Base-by-base conservation (phyloP, 495 filamentous ascomycete genomes). In the Aspergillus incahuasiensis region DNA sequence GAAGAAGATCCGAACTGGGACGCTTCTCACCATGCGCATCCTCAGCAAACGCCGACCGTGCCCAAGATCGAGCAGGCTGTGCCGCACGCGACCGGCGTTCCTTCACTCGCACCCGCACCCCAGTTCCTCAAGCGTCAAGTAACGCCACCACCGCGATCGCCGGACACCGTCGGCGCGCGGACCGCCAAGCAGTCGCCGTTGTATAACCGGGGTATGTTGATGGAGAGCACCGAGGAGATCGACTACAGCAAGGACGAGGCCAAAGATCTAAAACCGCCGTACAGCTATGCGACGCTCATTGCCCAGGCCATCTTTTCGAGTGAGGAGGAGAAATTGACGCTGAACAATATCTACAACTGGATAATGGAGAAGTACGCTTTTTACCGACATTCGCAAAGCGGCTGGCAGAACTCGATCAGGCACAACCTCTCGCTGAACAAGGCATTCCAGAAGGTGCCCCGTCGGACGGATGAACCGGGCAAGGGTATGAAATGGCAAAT, bases 401-500 rank as follows among this genome's bases (percentile, higher is more conserved):
- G 94, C 49, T 97, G 94, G 94, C 95, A 96, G 87, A 98, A 98
- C 61, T 96, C 91, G 1, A 98, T 98, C 60, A 86, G 94, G 2
- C 94, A 98, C 60, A 97, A 97, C 60, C 71, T 98, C 18, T 97
- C 95, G 3, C 69, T 98, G 46, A 96, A 95, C 64, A 92, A 95
- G 69, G 82, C 84, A 0, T 98, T 98, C 68, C 82, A 87, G 58
- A 97, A 97, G 68, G 86, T 96, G 5, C 87, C 95, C 21, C 86
- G 94, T 34, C 82, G 87, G 5, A 94, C 91, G 0, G 89, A 98
- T 62, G 95, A 98, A 65, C 94, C 94, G 2, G 94, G 94, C 3
- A 98, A 98, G 73, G 94, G 94, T 21, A 96, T 96, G 92, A 96
- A 97, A 66, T 98, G 94, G 94, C 85, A 87, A 69, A 88, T 98